Percentiles rank a stretch among this genome's conserved stretches.
phyloP scores from a whole-genome alignment of 306 rosid genomes.

The Fragaria nilgerrensis region DNA sequence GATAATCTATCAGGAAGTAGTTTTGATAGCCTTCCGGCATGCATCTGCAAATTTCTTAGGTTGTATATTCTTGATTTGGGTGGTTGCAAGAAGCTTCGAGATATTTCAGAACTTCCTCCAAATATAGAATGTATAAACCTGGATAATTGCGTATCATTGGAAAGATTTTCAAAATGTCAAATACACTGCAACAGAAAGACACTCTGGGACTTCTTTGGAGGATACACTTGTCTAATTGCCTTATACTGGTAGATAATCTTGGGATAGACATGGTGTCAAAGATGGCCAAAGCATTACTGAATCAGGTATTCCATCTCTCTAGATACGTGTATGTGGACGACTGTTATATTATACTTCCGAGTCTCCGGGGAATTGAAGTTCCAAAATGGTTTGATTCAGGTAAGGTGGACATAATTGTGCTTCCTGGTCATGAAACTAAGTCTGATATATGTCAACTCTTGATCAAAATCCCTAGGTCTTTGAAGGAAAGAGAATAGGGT shows the following conservation, averaged over 20 bases:
- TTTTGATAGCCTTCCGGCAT: neutral
- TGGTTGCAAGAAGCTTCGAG: neutral
- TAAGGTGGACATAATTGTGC: neutral
- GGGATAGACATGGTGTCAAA: neutral
- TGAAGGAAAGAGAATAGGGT: neutral
- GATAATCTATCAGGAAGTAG: neutral
- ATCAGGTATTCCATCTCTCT: neutral
- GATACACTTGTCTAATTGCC: neutral
- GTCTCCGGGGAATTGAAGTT: neutral
- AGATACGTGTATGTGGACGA: neutral
- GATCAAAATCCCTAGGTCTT: neutral
- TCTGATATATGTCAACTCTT: neutral
- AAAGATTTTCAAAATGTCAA: neutral
- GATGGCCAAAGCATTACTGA: neutral
- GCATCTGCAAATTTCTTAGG: neutral
- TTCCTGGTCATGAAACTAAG: too few species aligned
- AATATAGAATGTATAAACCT: neutral
- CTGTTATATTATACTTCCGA: neutral
- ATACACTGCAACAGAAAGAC: neutral
- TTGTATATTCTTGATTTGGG: neutral
- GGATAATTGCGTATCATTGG: neutral
- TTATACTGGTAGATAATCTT: neutral
- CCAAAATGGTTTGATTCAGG: neutral
- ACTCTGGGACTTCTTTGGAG: too few species aligned
- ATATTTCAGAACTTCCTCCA: conserved; percentile 2